Evolutionary conservation across 495 filamentous ascomycete genomes (phyloP).

Genomic region (Xylaria curta): DNA sequence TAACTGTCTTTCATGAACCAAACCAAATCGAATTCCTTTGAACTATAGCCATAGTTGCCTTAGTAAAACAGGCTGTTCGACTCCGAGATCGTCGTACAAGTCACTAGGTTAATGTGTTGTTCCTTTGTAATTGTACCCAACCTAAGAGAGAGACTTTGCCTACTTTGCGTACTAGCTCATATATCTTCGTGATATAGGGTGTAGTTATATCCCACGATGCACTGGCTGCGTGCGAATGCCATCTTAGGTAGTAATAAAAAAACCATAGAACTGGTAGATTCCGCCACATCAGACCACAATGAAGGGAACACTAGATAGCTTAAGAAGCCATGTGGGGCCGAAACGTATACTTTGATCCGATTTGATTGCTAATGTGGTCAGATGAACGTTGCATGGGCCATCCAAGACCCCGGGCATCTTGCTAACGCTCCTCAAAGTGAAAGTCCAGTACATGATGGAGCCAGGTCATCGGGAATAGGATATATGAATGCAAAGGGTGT

Average conservation of each 20-base stretch:
- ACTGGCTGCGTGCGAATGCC: not conserved
- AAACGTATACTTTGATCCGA: constrained; percentile 17
- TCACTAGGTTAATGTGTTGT: not conserved
- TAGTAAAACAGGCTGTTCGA: not conserved
- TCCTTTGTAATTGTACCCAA: not conserved
- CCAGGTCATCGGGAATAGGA: constrained; percentile 24
- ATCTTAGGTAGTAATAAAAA: not conserved
- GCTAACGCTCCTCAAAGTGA: constrained; percentile 15
- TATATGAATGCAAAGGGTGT: not conserved
- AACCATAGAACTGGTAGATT: constrained; percentile 3
- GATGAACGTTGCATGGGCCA: constrained; percentile 27
- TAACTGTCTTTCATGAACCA: not conserved
- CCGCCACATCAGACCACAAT: constrained; percentile 31
- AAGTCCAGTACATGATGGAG: constrained; percentile 28
- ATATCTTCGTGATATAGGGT: constrained; percentile 11
- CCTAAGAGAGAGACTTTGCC: not conserved
- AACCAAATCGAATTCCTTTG: not conserved
- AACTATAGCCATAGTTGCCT: not conserved
- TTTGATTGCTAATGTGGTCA: constrained; percentile 24
- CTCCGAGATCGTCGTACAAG: not conserved
- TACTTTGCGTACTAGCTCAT: not conserved
- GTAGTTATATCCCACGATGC: constrained; percentile 8
- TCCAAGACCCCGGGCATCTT: constrained; percentile 10
- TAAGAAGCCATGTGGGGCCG: constrained; percentile 22
- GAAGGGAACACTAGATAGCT: constrained; percentile 18